Base-by-base conservation (phyloP, 352 stramenopile species). In the Globisporangium mamillatum region DNA sequence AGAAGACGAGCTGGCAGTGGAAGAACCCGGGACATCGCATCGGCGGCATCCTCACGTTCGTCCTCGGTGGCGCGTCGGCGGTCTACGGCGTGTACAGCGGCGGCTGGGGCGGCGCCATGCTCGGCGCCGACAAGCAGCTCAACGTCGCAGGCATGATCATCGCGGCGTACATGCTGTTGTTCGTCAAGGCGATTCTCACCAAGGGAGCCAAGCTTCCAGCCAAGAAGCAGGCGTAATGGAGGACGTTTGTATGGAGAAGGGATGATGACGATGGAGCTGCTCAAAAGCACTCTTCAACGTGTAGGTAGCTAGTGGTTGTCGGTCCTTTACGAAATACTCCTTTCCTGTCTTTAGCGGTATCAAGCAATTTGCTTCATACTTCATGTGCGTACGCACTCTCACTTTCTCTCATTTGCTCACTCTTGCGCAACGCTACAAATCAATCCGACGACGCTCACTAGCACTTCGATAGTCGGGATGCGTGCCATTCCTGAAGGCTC, bases 1-100 rank as follows among this genome's bases (percentile, higher is more conserved):
- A 82, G 75, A 89, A 86, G 71, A 79, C 73, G 24, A 84, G 76
- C 70, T 92, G 80, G 80, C 81, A 86, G 50, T 92, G 84, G 84
- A 88, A 85, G 70, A 87, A 92, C 70, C 75, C 77, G 10, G 75
- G 76, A 29, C 84, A 92, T 70, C 84, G 81, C 56, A 80, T 87
- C 44, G 74, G 79, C 24, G 84, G 84, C 48, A 78, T 75, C 5
- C 48, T 91, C 56, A 76, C 79, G 44, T 86, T 89, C 64, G 18
- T 88, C n/a, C 70, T 76, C 20, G 77, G 75, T 65, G 82, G 82
- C 74, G 25, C 36, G 60, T 72, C 38, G 25, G 64, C 76, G 16
- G 66, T 84, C 10, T 84, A 84, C n/a, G 81, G 81, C 2, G 60
- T 89, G 41, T 87, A 83, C 75, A 89, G 79, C 57, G 82, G 82